Percentiles rank a stretch among this genome's conserved stretches.
Conservation (phyloP, 1,139 yeast genomes). For the Suhomyces maxii region DNA sequence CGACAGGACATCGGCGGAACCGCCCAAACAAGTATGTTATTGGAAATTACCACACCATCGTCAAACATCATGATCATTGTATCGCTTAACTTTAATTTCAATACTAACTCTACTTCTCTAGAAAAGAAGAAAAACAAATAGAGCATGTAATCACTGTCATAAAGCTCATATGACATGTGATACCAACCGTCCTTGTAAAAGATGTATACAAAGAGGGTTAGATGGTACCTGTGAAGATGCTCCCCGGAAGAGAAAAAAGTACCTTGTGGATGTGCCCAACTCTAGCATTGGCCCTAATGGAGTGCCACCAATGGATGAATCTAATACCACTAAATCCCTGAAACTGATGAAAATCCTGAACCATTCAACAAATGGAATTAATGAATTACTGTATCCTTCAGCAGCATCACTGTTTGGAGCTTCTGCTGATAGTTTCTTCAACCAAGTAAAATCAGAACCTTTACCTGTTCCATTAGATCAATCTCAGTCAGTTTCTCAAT, state of each 20-base stretch:
- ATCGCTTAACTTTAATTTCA: background rate
- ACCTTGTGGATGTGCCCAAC: conserved; percentile 57
- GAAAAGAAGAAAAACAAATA: conserved; percentile 59
- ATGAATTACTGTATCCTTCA: conserved; percentile 1
- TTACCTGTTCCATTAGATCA: background rate
- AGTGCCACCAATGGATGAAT: background rate
- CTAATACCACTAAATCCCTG: background rate
- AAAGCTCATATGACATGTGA: conserved; percentile 89
- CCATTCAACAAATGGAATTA: background rate
- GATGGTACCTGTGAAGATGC: conserved; percentile 83
- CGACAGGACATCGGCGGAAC: conserved; percentile 1
- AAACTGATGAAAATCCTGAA: background rate
- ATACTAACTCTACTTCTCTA: conserved; percentile 7
- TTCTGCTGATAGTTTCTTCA: conserved; percentile 1
- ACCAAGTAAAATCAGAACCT: conserved; percentile 2
- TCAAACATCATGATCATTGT: background rate
- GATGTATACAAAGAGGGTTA: conserved; percentile 74
- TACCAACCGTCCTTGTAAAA: conserved; percentile 71
- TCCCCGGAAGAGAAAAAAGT: conserved; percentile 82
- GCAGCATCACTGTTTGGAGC: background rate
- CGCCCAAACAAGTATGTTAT: conserved; percentile 6
- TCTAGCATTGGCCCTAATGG: conserved; percentile 1
- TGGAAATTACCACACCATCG: background rate
- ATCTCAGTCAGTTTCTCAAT: background rate
- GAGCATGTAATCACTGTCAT: conserved; percentile 88